Evolutionary conservation across 192 early-diverging fungal genomes (phyloP).

Genomic region (Allomyces arbusculus): DNA sequence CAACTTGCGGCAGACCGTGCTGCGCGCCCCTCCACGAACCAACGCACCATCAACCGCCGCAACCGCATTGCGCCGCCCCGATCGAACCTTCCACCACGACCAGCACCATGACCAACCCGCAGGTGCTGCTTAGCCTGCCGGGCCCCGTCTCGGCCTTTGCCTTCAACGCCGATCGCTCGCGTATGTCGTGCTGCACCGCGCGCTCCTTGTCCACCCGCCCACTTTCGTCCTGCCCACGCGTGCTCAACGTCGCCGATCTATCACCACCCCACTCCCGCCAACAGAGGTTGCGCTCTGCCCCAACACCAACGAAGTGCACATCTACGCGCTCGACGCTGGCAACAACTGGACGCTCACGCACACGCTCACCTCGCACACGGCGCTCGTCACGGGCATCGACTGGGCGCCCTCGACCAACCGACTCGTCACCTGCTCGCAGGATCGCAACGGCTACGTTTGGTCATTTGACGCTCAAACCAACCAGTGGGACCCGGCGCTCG

Average conservation of each 20-base stretch:
- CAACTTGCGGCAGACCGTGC: no score
- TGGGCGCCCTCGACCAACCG: constrained; percentile 88
- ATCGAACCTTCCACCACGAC: no score
- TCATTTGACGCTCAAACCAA: constrained; percentile 32
- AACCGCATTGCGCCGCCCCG: no score
- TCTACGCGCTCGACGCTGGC: constrained; percentile 44
- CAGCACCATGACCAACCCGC: no score
- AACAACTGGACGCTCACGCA: constrained; percentile 39
- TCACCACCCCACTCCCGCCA: background rate
- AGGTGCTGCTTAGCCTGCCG: constrained; percentile 6
- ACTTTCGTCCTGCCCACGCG: background rate
- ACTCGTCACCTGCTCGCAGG: constrained; percentile 93
- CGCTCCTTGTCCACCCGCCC: background rate
- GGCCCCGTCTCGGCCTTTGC: constrained; percentile 80
- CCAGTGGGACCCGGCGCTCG: constrained; percentile 75
- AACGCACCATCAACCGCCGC: no score
- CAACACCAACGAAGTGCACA: constrained; percentile 74
- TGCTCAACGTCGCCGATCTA: constrained; percentile 1
- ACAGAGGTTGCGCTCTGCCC: constrained; percentile 79
- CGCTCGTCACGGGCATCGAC: constrained; percentile 84
- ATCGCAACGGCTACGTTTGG: constrained; percentile 98
- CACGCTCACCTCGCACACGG: constrained; percentile 75
- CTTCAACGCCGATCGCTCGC: constrained; percentile 73
- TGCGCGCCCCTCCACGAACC: no score
- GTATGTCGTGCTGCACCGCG: constrained; percentile 17